Evolutionary conservation across 2,329 filamentous ascomycete genomes (phyloP).

Genomic region (Penicillium capsulatum): DNA sequence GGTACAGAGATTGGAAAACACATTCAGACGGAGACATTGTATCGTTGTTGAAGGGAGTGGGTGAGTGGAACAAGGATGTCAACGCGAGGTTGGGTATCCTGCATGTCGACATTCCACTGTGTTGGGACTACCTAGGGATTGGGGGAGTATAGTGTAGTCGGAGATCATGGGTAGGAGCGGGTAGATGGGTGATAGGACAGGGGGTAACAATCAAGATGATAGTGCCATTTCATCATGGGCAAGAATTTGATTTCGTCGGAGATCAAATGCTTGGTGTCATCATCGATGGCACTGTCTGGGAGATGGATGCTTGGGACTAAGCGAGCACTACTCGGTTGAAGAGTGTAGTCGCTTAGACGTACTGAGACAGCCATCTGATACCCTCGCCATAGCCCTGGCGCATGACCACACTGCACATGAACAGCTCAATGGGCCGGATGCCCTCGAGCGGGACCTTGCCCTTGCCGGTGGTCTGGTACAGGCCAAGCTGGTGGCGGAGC

Average conservation of each 20-base stretch:
- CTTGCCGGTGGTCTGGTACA: slow-evolving; percentile 96
- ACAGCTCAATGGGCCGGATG: slow-evolving; percentile 91
- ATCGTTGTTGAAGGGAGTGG: too few relatives aligned
- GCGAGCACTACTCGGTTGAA: not conserved
- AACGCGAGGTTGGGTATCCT: too few relatives aligned
- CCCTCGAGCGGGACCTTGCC: slow-evolving; percentile 89
- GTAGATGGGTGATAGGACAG: not conserved
- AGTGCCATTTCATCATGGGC: too few relatives aligned
- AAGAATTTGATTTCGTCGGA: too few relatives aligned
- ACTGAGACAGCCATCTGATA: slow-evolving; percentile 89
- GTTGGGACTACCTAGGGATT: too few relatives aligned
- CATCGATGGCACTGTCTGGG: too few relatives aligned
- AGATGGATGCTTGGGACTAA: not conserved
- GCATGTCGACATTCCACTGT: too few relatives aligned
- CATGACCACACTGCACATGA: slow-evolving; percentile 99
- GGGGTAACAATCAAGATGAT: not conserved
- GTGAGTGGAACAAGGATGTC: too few relatives aligned
- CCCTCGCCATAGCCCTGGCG: slow-evolving; percentile 90
- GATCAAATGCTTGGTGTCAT: too few relatives aligned
- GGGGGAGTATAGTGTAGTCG: too few relatives aligned
- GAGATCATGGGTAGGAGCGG: not conserved
- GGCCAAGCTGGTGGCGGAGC: slow-evolving; percentile 81
- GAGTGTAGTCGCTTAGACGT: slow-evolving; percentile 58
- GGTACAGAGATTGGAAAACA: too few relatives aligned
- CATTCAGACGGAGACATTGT: too few relatives aligned